Conservation (phyloP, 2,329 filamentous ascomycete genomes). For the Fusarium devonianum region DNA sequence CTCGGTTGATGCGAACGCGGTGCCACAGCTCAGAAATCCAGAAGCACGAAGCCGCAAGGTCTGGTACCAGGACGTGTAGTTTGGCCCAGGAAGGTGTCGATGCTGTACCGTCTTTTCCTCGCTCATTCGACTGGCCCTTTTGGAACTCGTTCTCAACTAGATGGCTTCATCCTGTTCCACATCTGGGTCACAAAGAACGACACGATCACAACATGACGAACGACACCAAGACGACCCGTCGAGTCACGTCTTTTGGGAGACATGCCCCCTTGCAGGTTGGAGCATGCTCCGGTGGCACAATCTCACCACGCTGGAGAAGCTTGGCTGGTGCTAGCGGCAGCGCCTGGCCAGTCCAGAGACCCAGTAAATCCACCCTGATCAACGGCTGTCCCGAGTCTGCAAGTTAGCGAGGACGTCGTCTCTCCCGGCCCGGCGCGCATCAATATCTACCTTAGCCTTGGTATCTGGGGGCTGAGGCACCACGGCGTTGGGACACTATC, state of each 20-base stretch:
- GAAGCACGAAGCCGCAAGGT: slow-evolving; percentile 41
- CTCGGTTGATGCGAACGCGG: slow-evolving; percentile 16
- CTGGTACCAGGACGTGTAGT: slow-evolving; percentile 38
- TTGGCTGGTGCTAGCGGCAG: slow-evolving; percentile 23
- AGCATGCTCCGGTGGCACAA: slow-evolving; percentile 13
- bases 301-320: slow-evolving; percentile 16
- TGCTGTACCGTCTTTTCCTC: slow-evolving; percentile 26
- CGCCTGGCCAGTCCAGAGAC: slow-evolving; percentile 13
- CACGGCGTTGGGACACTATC: slow-evolving; percentile 5
- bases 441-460: slow-evolving; percentile 1
- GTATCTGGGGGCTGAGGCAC: slow-evolving; percentile 4
- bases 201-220: slow-evolving; percentile 20
- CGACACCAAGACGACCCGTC: slow-evolving; percentile 37
- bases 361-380: slow-evolving; percentile 16
- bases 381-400: not conserved
- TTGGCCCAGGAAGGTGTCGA: slow-evolving; percentile 26
- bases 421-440: slow-evolving; percentile 5
- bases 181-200: slow-evolving; percentile 17
- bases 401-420: slow-evolving; percentile 3
- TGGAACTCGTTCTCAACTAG: slow-evolving; percentile 21
- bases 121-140: slow-evolving; percentile 13
- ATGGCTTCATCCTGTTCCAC: slow-evolving; percentile 16
- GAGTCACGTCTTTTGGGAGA: slow-evolving; percentile 31
- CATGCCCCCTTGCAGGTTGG: slow-evolving; percentile 15
- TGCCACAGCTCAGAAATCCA: slow-evolving; percentile 31